Evolutionary conservation across 2,329 filamentous ascomycete species (phyloP).

Genomic region (Phialophora tarda): DNA sequence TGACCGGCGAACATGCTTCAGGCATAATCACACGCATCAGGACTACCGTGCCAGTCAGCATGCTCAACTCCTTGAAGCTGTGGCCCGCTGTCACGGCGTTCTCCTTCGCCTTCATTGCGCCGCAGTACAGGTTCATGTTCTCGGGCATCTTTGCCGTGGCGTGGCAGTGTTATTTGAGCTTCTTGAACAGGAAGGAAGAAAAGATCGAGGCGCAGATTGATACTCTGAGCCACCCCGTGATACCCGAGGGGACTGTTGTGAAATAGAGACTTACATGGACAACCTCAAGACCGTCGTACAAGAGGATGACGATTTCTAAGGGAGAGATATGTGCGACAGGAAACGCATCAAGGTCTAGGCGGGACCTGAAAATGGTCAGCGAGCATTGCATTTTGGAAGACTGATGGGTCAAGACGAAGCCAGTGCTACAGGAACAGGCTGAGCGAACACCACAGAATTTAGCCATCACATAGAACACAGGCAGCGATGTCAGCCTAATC

Average conservation of each 20-base stretch:
- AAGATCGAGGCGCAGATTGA: slow-evolving; percentile 35
- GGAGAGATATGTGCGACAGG: background rate
- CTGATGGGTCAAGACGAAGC: background rate
- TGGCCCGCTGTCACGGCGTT: slow-evolving; percentile 90
- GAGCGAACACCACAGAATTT: background rate
- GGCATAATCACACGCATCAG: slow-evolving; percentile 74
- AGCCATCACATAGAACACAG: background rate
- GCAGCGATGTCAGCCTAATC: slow-evolving; percentile 13
- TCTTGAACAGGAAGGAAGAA: slow-evolving; percentile 39
- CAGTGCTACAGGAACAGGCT: background rate
- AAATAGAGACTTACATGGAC: slow-evolving; percentile 14
- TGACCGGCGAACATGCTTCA: slow-evolving; percentile 68
- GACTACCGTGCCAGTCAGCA: slow-evolving; percentile 75
- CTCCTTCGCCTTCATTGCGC: slow-evolving; percentile 80
- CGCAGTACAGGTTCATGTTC: slow-evolving; percentile 81
- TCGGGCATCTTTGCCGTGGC: slow-evolving; percentile 79
- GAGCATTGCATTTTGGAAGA: background rate
- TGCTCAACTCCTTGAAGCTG: slow-evolving; percentile 79
- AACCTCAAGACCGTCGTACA: background rate
- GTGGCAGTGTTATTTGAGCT: slow-evolving; percentile 91
- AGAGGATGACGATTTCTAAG: background rate
- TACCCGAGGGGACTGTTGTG: slow-evolving; percentile 18
- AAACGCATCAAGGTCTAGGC: background rate
- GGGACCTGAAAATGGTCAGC: background rate
- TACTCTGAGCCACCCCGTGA: slow-evolving; percentile 26